Conservation (phyloP, 371 early-diverging fungal species). For the Coemansia sp. region DNA sequence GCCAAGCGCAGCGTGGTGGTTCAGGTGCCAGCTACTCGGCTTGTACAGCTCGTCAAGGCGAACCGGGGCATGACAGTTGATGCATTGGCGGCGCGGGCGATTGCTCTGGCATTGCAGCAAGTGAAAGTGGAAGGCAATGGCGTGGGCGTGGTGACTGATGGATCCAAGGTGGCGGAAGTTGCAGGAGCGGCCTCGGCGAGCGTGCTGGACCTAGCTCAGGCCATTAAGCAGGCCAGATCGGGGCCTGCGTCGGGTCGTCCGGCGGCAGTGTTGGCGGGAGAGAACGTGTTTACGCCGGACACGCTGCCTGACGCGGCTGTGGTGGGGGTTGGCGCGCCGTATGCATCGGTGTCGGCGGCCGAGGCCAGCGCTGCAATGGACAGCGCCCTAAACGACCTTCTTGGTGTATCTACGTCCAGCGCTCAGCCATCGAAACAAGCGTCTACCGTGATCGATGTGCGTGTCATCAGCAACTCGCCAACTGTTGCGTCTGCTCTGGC, state of each 20-base stretch:
- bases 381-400: constrained; percentile 24
- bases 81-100: constrained; percentile 35
- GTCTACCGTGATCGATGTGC: constrained; percentile 20
- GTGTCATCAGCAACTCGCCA: constrained; percentile 31
- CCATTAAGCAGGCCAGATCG: constrained; percentile 19
- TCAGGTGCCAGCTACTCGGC: constrained; percentile 31
- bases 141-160: constrained; percentile 33
- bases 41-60: constrained; percentile 18
- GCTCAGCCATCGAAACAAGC: background rate
- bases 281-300: constrained; percentile 26
- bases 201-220: constrained; percentile 22
- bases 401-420: background rate
- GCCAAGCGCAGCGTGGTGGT: constrained; percentile 37
- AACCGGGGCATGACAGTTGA: constrained; percentile 14
- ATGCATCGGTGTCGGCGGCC: constrained; percentile 21
- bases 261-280: constrained; percentile 21
- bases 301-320: constrained; percentile 21
- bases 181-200: constrained; percentile 25
- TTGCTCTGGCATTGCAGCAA: constrained; percentile 43
- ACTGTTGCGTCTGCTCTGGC: constrained; percentile 18
- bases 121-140: constrained; percentile 17
- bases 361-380: constrained; percentile 24
- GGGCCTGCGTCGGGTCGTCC: background rate
- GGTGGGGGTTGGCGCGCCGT: constrained; percentile 34
- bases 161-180: constrained; percentile 23